These are phyloP conservation scores for Flaveria linearis DNA, from an alignment of 129 eudicot genomes.

Conservation along the genomic window DNA sequence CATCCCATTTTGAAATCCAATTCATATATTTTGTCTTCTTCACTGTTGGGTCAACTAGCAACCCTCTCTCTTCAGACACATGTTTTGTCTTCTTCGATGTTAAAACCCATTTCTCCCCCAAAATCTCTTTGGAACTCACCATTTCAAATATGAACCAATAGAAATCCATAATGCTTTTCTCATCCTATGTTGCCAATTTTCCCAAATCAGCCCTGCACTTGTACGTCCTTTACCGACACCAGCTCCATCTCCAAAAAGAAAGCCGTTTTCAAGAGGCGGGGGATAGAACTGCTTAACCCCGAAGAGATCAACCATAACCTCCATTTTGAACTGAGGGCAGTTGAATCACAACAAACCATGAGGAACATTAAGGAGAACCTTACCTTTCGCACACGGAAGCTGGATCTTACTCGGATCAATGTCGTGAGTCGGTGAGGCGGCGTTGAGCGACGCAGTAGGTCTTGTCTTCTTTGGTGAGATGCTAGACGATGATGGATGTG, in stretches of 20 bases:
- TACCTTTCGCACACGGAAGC: constrained; percentile 85
- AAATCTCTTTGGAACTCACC: too few relatives aligned
- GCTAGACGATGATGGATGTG: constrained; percentile 49
- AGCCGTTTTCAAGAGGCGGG: constrained; percentile 52
- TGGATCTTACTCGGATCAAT: constrained; percentile 98
- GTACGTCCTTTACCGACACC: constrained; percentile 99
- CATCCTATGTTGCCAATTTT: constrained; percentile 96
- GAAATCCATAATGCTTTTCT: constrained; percentile 97
- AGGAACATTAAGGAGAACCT: constrained; percentile 93
- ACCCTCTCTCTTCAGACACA: too few relatives aligned
- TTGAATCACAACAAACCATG: constrained; percentile 75
- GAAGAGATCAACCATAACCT: constrained; percentile 77
- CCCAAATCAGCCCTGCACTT: constrained; percentile 95
- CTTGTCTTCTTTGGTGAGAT: constrained; percentile 40
- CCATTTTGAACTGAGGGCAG: constrained; percentile 86
- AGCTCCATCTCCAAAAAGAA: constrained; percentile 99
- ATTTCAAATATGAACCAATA: constrained; percentile 96
- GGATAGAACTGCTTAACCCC: constrained; percentile 52
- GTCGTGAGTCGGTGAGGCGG: constrained; percentile 58
- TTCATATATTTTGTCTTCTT: neutral
- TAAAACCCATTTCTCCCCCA: too few relatives aligned
- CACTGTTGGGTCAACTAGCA: too few relatives aligned
- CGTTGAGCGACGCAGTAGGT: constrained; percentile 37
- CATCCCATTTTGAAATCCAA: constrained; percentile 30
- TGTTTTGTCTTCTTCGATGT: too few relatives aligned